Evolutionary conservation across 768 basidiomycete species (phyloP).

Genomic region (Tremella fuciformis): DNA sequence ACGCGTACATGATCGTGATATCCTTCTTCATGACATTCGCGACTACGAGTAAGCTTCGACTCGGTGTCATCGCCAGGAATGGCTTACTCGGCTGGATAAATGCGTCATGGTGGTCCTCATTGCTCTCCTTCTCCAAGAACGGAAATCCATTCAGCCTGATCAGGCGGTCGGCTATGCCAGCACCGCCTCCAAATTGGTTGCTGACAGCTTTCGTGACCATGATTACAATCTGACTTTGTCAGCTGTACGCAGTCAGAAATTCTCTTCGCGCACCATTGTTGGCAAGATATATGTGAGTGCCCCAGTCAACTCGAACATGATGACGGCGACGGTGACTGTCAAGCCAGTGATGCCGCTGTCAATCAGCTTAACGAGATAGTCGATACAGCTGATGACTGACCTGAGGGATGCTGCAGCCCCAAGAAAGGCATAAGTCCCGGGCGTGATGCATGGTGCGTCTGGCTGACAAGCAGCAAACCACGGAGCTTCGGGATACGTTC

Average conservation of each 20-base stretch:
- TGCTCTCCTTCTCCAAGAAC: slow-evolving; percentile 89
- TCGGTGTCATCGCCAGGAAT: neutral
- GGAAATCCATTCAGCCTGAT: slow-evolving; percentile 97
- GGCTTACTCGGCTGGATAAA: slow-evolving; percentile 81
- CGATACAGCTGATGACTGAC: slow-evolving; percentile 54
- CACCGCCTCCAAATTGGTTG: slow-evolving; percentile 78
- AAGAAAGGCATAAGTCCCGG: slow-evolving; percentile 95
- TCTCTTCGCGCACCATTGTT: slow-evolving; percentile 70
- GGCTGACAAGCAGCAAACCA: slow-evolving; percentile 88
- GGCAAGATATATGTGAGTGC: slow-evolving; percentile 95
- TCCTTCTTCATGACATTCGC: slow-evolving; percentile 86
- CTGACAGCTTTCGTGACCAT: slow-evolving; percentile 96
- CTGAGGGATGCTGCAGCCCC: slow-evolving; percentile 94
- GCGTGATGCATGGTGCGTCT: slow-evolving; percentile 93
- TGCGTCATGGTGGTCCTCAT: slow-evolving; percentile 59
- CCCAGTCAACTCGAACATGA: slow-evolving; percentile 98
- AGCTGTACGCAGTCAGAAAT: neutral
- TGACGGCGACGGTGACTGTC: slow-evolving; percentile 95
- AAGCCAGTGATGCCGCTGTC: slow-evolving; percentile 90
- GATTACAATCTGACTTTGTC: slow-evolving; percentile 74
- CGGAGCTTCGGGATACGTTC: slow-evolving; percentile 75
- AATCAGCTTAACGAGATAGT: slow-evolving; percentile 1
- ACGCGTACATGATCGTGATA: slow-evolving; percentile 67
- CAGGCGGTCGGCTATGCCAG: slow-evolving; percentile 94
- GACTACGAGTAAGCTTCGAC: slow-evolving; percentile 56